These are phyloP conservation scores for Auriscalpium vulgare DNA, from an alignment of 768 basidiomycete genomes.

Conservation along the genomic window DNA sequence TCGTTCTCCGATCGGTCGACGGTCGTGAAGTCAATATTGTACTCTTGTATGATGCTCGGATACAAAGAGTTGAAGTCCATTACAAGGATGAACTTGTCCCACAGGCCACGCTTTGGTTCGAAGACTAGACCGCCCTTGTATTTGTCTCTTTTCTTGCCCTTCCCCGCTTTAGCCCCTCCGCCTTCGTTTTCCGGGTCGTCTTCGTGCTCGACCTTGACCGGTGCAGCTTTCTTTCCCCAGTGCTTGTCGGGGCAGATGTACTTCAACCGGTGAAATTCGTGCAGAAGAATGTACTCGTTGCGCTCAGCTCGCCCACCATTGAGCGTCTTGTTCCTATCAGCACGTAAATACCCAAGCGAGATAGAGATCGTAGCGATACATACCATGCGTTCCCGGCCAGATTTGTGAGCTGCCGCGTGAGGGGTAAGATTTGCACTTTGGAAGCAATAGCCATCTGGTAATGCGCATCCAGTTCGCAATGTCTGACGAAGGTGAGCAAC, in stretches of 20 bases:
- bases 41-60: slow-evolving; percentile 99
- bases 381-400: slow-evolving; percentile 97
- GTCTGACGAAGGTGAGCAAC: slow-evolving; percentile 81
- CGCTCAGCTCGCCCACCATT: slow-evolving; percentile 98
- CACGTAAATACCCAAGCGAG: neutral
- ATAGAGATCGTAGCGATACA: slow-evolving; percentile 16
- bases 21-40: slow-evolving; percentile 98
- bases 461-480: slow-evolving; percentile 94
- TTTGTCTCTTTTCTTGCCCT: slow-evolving; percentile 82
- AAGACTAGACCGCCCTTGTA: slow-evolving; percentile 99
- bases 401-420: slow-evolving; percentile 91
- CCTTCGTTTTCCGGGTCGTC: slow-evolving; percentile 35
- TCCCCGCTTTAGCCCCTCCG: slow-evolving; percentile 37
- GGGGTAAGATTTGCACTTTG: slow-evolving; percentile 88
- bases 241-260: slow-evolving; percentile 95
- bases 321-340: slow-evolving; percentile 84
- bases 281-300: slow-evolving; percentile 96
- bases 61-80: slow-evolving; percentile 99
- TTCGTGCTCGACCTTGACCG: slow-evolving; percentile 48
- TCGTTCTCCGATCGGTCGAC: slow-evolving; percentile 64
- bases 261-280: slow-evolving; percentile 94
- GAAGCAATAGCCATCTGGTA: slow-evolving; percentile 95
- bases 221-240: slow-evolving; percentile 65
- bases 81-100: slow-evolving; percentile 95
- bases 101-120: slow-evolving; percentile 90